phyloP scores from a whole-genome alignment of 345 rosid genomes.

The Salix brachista region DNA sequence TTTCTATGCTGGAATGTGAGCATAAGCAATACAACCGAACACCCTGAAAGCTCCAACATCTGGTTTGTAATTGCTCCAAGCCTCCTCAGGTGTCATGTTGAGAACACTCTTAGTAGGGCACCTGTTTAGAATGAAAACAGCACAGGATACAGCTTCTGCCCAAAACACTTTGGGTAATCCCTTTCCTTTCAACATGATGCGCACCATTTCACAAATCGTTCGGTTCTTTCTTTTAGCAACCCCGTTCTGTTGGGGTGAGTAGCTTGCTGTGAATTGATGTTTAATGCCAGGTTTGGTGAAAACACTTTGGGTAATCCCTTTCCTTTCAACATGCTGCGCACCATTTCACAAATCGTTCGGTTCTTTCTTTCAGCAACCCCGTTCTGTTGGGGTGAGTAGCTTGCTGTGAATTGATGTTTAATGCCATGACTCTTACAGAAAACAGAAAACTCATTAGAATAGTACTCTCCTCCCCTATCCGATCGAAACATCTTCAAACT shows the following conservation, averaged over 20 bases:
- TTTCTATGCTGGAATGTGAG: neutral
- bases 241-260: neutral
- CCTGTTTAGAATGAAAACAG: too few relatives aligned
- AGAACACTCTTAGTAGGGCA: too few relatives aligned
- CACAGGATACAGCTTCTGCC: neutral
- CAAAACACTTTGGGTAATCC: neutral
- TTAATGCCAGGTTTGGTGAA: neutral
- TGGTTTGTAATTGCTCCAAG: neutral
- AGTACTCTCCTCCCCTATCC: slow-evolving; percentile 1
- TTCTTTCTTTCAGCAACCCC: neutral
- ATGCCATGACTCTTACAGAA: neutral
- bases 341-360: neutral
- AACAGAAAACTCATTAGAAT: neutral
- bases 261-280: neutral
- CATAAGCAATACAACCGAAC: too few relatives aligned
- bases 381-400: neutral
- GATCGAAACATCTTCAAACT: neutral
- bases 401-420: neutral
- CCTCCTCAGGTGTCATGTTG: neutral
- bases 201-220: neutral
- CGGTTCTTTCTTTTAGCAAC: neutral
- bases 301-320: neutral
- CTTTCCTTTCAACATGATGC: neutral
- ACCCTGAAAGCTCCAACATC: too few relatives aligned
- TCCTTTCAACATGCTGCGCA: neutral